Conservation (phyloP, 805 yeast species). For the Zygoascus ofunaensis region DNA sequence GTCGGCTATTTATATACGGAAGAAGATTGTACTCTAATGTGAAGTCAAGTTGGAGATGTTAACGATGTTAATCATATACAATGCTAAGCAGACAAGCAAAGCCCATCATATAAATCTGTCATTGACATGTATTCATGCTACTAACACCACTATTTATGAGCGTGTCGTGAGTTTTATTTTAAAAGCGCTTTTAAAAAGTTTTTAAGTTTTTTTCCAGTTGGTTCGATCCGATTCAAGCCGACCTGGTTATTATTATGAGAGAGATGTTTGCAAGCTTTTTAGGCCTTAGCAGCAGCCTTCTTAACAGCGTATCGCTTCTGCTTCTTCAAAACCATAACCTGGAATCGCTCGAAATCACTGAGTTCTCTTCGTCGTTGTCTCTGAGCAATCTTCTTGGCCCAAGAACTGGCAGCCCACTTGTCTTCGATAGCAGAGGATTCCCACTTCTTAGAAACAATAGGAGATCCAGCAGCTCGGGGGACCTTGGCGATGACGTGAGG, state of each 20-base stretch:
- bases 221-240: no score
- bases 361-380: constrained; percentile 88
- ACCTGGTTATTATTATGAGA: not conserved
- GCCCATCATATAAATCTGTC: not conserved
- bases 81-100: not conserved
- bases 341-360: constrained; percentile 99
- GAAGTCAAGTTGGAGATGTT: not conserved
- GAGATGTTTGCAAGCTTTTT: constrained; percentile 4
- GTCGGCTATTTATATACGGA: no score
- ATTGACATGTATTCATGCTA: not conserved
- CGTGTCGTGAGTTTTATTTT: not conserved
- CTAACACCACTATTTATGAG: not conserved
- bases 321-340: constrained; percentile 93
- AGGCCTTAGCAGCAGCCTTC: constrained; percentile 89
- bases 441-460: constrained; percentile 86
- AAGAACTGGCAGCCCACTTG: constrained; percentile 87
- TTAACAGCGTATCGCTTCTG: constrained; percentile 92
- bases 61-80: not conserved
- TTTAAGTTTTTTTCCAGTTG: not conserved
- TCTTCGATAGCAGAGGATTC: constrained; percentile 76
- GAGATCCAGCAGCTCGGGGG: constrained; percentile 92
- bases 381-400: constrained; percentile 98
- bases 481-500: constrained; percentile 76
- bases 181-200: not conserved
- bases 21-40: no score